Evolutionary conservation across 345 rosid genomes (phyloP), one percentile per base, ranked within the genome.

Genomic region (Linum trigynum): DNA sequence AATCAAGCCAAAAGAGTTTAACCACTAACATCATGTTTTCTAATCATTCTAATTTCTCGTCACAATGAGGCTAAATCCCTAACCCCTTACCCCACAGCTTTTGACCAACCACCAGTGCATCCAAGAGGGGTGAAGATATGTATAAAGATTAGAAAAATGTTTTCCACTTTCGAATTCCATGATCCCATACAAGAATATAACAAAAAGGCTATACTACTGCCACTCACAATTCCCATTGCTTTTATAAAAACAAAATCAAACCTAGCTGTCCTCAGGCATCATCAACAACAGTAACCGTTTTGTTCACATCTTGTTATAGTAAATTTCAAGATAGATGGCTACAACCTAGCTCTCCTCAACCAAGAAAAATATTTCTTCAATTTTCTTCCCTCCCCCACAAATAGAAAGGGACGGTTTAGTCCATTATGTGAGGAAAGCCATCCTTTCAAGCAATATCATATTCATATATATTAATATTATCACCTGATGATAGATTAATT

Each of bases 81-180:
- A 48, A 7, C 53, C 53, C 53, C 53, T 9, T 15, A 48, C 14
- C 14, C 53, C 51, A 15, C 66, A 35, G 65, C 57, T 58, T 67
- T 69, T 78, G 73, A 71, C 76, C 69, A 4, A 69, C 70, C 50
- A 42, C 59, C 72, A 39, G 53, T 55, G 53, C 48, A 70, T 56
- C 50, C 42, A 37, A 40, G 55, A 8, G 59, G n/a, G 12, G 37
- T 23, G 32, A 23, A 16, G 2, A 8, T 39, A 62, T 55, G 63
- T 57, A 63, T 56, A 55, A 56, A 61, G n/a, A 3, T 39, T 55
- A 56, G 69, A 70, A 69, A 69, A 60, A 67, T 67, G 67, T 76
- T 68, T 67, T 75, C 68, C 66, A 59, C 75, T 74, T 77, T 77
- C 67, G 68, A 74, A 48, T 66, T 66, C 66, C 50, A 12, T 72